These are phyloP conservation scores for Botryotinia calthae DNA, from an alignment of 2,329 filamentous ascomycete genomes.

Conservation along the genomic window DNA sequence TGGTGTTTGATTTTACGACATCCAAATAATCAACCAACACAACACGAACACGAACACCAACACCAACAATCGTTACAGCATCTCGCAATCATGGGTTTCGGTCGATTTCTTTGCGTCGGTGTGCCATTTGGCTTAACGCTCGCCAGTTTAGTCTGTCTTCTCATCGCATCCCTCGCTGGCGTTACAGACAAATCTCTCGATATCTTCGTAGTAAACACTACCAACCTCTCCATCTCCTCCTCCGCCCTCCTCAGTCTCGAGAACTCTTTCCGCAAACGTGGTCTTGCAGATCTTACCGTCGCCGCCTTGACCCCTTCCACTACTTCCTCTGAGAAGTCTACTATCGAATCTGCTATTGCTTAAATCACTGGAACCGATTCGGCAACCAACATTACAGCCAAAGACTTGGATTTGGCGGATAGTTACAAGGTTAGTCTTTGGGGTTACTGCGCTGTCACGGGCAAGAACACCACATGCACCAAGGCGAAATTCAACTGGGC, in stretches of 20 bases:
- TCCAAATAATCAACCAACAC: slow-evolving; percentile 20
- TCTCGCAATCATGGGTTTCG: slow-evolving; percentile 59
- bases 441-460: slow-evolving; percentile 70
- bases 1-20: neutral
- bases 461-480: slow-evolving; percentile 62
- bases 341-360: slow-evolving; percentile 41
- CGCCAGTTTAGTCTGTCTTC: slow-evolving; percentile 68
- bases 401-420: slow-evolving; percentile 59
- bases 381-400: slow-evolving; percentile 52
- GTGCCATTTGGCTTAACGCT: slow-evolving; percentile 81
- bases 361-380: neutral
- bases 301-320: slow-evolving; percentile 37
- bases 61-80: slow-evolving; percentile 9
- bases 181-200: slow-evolving; percentile 56
- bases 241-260: slow-evolving; percentile 30
- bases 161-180: slow-evolving; percentile 56
- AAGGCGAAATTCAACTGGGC: slow-evolving; percentile 74
- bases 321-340: slow-evolving; percentile 47
- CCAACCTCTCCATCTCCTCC: slow-evolving; percentile 49
- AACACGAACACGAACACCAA: slow-evolving; percentile 14
- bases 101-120: slow-evolving; percentile 81
- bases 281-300: slow-evolving; percentile 24
- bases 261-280: slow-evolving; percentile 19
- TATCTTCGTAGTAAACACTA: slow-evolving; percentile 60
- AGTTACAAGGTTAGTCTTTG: slow-evolving; percentile 81